phyloP scores from a whole-genome alignment of 2,329 filamentous ascomycete genomes.

The Xylaria sp. region DNA sequence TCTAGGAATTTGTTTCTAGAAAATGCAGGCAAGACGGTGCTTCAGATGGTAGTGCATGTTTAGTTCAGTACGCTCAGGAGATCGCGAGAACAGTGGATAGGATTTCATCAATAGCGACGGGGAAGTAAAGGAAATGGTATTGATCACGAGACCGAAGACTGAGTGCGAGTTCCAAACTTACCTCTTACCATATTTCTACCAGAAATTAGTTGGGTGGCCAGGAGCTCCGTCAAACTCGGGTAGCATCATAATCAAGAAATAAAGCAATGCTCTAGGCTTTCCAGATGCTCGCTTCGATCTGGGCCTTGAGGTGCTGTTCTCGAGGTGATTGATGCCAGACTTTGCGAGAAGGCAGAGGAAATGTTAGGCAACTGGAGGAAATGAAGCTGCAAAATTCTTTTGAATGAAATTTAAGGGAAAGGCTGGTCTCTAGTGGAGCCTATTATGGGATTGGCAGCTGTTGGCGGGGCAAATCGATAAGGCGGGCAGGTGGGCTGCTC shows the following conservation, averaged over 20 bases:
- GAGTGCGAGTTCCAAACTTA: slow-evolving; percentile 23
- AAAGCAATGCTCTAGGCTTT: background rate
- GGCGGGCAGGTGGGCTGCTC: slow-evolving; percentile 23
- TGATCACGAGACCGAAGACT: background rate
- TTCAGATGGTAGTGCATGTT: slow-evolving; percentile 85
- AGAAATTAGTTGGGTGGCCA: background rate
- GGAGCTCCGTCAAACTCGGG: background rate
- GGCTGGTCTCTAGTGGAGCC: slow-evolving; percentile 27
- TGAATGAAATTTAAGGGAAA: slow-evolving; percentile 35
- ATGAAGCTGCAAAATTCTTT: slow-evolving; percentile 33
- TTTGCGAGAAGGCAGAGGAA: background rate
- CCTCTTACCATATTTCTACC: slow-evolving; percentile 4
- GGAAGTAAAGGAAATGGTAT: background rate
- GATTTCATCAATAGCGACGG: slow-evolving; percentile 63
- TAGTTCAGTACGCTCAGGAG: slow-evolving; percentile 68
- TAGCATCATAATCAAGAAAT: background rate
- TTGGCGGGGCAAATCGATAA: slow-evolving; percentile 37
- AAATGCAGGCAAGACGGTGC: slow-evolving; percentile 44
- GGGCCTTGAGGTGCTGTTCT: background rate
- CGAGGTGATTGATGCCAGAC: background rate
- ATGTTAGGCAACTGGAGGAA: background rate
- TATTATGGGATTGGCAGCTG: background rate
- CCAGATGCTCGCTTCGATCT: background rate
- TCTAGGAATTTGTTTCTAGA: slow-evolving; percentile 24
- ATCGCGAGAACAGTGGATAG: slow-evolving; percentile 70